Conservation (phyloP, 2,329 filamentous ascomycete species). For the Pseudogymnoascus sp. region DNA sequence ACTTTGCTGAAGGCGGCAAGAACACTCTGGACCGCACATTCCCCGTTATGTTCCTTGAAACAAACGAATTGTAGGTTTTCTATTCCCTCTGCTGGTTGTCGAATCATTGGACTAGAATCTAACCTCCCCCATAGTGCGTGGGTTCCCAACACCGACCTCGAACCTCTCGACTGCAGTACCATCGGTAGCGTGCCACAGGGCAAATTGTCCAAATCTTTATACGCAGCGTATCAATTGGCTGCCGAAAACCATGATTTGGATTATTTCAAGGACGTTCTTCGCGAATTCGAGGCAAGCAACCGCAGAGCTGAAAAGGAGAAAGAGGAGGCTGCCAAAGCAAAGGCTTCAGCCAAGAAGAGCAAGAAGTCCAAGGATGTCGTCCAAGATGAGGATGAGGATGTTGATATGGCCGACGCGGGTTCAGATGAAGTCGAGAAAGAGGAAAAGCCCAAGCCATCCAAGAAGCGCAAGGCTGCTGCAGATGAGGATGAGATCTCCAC, state of each 20-base stretch:
- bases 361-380: conserved; percentile 39
- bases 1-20: conserved; percentile 82
- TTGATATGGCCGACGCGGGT: conserved; percentile 50
- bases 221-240: conserved; percentile 73
- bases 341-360: conserved; percentile 42
- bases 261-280: conserved; percentile 76
- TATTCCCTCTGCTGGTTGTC: conserved; percentile 22
- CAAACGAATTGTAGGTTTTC: conserved; percentile 85
- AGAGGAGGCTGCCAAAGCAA: conserved; percentile 40
- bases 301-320: conserved; percentile 47
- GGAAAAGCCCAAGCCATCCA: conserved; percentile 48
- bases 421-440: conserved; percentile 40
- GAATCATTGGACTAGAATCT: conserved; percentile 14
- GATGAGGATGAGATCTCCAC: conserved; percentile 65
- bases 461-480: conserved; percentile 74
- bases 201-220: conserved; percentile 73
- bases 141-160: conserved; percentile 78
- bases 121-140: conserved; percentile 58
- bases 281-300: conserved; percentile 59
- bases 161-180: conserved; percentile 65
- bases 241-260: conserved; percentile 68
- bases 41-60: conserved; percentile 88
- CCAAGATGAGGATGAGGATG: conserved; percentile 46
- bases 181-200: conserved; percentile 58
- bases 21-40: conserved; percentile 78